Evolutionary conservation across 73 alveolate genomes (phyloP).

Genomic region (Effrenium voratum): DNA sequence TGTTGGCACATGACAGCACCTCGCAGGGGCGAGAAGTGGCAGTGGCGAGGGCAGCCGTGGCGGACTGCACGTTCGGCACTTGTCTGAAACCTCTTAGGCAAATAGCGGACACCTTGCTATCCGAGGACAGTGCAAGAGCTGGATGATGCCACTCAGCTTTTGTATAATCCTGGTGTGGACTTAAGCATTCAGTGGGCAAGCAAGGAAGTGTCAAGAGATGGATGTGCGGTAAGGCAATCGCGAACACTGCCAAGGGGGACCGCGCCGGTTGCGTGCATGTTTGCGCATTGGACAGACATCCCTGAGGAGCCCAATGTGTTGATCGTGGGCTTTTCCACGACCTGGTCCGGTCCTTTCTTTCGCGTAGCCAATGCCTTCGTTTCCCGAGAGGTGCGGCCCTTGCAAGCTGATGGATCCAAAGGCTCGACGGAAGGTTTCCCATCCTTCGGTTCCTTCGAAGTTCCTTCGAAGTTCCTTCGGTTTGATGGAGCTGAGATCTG

Average conservation of each 20-base stretch:
- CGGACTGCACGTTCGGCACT: not conserved
- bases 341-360: conserved; percentile 31
- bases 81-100: not conserved
- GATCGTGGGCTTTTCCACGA: conserved; percentile 86
- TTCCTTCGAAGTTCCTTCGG: too few relatives aligned
- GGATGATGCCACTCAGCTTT: too few relatives aligned
- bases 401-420: conserved; percentile 92
- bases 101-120: not conserved
- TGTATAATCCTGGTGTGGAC: too few relatives aligned
- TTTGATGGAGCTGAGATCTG: too few relatives aligned
- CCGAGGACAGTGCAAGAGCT: conserved; percentile 80
- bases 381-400: conserved; percentile 65
- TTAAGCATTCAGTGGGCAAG: too few relatives aligned
- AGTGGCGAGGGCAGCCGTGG: conserved; percentile 51
- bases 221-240: not conserved
- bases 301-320: conserved; percentile 79
- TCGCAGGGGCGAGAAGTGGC: too few relatives aligned
- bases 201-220: too few relatives aligned
- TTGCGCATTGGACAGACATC: too few relatives aligned
- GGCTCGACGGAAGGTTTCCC: not conserved
- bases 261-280: not conserved
- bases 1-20: too few relatives aligned
- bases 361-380: not conserved
- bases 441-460: not conserved
- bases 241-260: conserved; percentile 40